phyloP scores from a whole-genome alignment of 2,329 filamentous ascomycete genomes.

The Gaeumannomyces tritici region DNA sequence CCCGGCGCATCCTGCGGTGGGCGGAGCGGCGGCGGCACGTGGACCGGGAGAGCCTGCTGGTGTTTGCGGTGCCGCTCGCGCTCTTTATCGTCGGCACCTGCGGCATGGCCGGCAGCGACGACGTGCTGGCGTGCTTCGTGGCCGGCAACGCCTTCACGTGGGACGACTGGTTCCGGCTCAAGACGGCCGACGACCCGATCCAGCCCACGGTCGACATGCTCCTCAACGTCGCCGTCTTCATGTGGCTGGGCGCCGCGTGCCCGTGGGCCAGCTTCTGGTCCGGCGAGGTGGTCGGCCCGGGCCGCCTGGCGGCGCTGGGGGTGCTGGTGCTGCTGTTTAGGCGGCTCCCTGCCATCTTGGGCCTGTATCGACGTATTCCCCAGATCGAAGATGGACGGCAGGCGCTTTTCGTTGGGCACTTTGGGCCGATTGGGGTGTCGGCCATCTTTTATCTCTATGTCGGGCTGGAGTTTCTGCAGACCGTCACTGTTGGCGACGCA shows the following conservation, averaged over 20 bases:
- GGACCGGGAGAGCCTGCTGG: conserved; percentile 78
- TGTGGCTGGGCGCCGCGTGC: conserved; percentile 82
- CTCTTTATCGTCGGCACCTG: conserved; percentile 83
- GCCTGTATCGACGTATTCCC: conserved; percentile 63
- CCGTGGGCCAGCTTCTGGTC: conserved; percentile 64
- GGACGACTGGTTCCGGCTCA: conserved; percentile 88
- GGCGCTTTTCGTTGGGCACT: conserved; percentile 82
- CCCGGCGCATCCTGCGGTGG: conserved; percentile 74
- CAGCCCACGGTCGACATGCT: conserved; percentile 94
- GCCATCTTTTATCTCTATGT: conserved; percentile 87
- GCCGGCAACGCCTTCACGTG: conserved; percentile 86
- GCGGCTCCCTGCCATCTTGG: conserved; percentile 67
- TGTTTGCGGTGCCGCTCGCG: conserved; percentile 76
- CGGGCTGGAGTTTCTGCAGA: conserved; percentile 61
- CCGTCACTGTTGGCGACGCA: conserved; percentile 30
- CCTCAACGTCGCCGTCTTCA: conserved; percentile 77
- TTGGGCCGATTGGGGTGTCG: conserved; percentile 86
- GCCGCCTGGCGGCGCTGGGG: conserved; percentile 63
- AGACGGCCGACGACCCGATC: conserved; percentile 83
- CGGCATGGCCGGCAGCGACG: conserved; percentile 79
- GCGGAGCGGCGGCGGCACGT: conserved; percentile 74
- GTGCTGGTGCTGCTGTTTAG: conserved; percentile 69
- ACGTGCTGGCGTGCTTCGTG: conserved; percentile 86
- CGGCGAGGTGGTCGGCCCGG: conserved; percentile 62
- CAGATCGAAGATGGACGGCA: conserved; percentile 69